Base-by-base conservation (phyloP, 179 eudicot genomes). In the Pouteria campechiana region DNA sequence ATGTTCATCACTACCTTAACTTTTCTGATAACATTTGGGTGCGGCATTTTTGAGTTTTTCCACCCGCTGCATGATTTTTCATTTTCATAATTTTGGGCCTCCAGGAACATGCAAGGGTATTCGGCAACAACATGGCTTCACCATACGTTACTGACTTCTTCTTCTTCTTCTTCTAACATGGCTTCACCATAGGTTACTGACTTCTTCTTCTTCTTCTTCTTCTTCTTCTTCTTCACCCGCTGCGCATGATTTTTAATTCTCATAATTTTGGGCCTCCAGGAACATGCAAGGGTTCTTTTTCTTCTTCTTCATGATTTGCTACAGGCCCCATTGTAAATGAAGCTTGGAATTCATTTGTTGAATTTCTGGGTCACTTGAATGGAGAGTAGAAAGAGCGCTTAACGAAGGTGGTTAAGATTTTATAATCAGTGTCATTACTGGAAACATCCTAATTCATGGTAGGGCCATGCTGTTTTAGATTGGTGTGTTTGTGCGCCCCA, bases 161-260 rank as follows among this genome's bases (percentile, higher is more conserved):
- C 25, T 10, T 25, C 57, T 39, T 16, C 24, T 17, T 10, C 4
- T 32, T 41, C 5, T 48, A 52, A 41, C 41, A 48, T 52, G 31
- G 25, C 46, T 52, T 10, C 20, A 5, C 22, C 41, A 40, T 25
- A 22, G 32, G 3, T n/a, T 11, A 3, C 32, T 22, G 30, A 6
- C 11, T 31, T 18, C 17, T 36, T 49, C n/a, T 16, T 37, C 19
- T 21, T 49, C n/a, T 19, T 17, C 14, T 8, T 40, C 21, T 9
- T 31, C 3, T 3, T 20, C 4, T 50, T 9, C 14, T 12, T 12
- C 20, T 17, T 17, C 28, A 7, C 16, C 22, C 17, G 35, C 36
- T 44, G 27, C 2, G 7, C 9, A 20, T 36, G 33, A 16, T 6
- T 15, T 16, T n/a, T n/a, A n/a, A n/a, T n/a, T n/a, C n/a, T n/a